A percentile compares a stretch with the other conserved stretches of the same genome.
phyloP scores from a whole-genome alignment of 495 filamentous ascomycete genomes.

The Cairneyella variabilis region DNA sequence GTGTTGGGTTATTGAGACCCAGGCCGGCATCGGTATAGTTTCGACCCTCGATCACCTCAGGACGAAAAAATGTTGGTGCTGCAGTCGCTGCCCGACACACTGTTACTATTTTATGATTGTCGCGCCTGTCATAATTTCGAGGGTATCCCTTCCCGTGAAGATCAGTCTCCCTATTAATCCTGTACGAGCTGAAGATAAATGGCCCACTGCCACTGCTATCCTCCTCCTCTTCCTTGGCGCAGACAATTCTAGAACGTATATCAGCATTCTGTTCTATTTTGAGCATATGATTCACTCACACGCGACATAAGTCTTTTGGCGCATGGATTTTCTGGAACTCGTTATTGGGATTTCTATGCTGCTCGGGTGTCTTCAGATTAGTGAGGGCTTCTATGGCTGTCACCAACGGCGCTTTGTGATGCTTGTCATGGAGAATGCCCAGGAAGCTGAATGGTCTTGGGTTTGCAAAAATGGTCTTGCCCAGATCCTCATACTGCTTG shows the following conservation, averaged over 20 bases:
- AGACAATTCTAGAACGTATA: not conserved
- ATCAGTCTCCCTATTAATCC: too few species aligned
- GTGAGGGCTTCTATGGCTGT: not conserved
- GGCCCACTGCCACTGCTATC: not conserved
- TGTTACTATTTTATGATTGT: not conserved
- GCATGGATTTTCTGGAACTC: not conserved
- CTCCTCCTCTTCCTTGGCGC: too few species aligned
- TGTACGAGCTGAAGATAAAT: not conserved
- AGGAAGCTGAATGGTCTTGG: not conserved
- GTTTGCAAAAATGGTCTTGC: not conserved
- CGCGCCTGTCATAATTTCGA: not conserved
- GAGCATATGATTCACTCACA: not conserved
- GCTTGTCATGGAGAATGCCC: not conserved
- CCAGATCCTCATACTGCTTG: not conserved
- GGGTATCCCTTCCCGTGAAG: not conserved
- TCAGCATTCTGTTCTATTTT: not conserved
- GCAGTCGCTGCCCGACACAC: not conserved
- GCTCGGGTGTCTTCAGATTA: not conserved
- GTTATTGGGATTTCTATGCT: not conserved
- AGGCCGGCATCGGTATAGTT: not conserved
- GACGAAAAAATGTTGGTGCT: not conserved
- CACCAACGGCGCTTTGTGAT: not conserved
- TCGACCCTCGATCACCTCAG: not conserved
- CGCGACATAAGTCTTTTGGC: not conserved
- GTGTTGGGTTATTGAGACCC: not conserved